phyloP scores from a whole-genome alignment of 805 yeast genomes.

The Jamesozyma spencerorum region DNA sequence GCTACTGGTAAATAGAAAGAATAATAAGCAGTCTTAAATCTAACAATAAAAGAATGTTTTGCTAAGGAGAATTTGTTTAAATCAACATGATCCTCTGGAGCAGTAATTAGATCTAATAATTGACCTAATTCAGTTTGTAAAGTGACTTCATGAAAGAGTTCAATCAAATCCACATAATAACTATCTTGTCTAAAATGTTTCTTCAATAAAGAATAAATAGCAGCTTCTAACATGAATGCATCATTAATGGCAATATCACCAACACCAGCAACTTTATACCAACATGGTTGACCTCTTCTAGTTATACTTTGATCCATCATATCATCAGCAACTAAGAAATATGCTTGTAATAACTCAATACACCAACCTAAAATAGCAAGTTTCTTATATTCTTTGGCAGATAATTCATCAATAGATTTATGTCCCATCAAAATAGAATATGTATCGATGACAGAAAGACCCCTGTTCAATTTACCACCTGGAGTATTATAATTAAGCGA shows the following conservation, averaged over 20 bases:
- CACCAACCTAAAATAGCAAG: conserved; percentile 93
- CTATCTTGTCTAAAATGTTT: conserved; percentile 74
- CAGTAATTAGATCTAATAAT: conserved; percentile 87
- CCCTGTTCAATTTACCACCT: conserved; percentile 95
- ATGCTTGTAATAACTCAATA: conserved; percentile 89
- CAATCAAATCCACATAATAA: conserved; percentile 83
- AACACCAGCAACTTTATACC: conserved; percentile 78
- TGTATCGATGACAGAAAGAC: conserved; percentile 89
- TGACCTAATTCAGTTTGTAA: conserved; percentile 98
- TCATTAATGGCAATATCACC: conserved; percentile 95
- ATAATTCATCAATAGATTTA: conserved; percentile 47
- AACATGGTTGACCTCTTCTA: conserved; percentile 97
- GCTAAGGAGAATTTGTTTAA: conserved; percentile 74
- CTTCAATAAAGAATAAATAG: conserved; percentile 81
- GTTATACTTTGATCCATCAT: conserved; percentile 97
- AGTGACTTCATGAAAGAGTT: conserved; percentile 93
- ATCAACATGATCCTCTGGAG: conserved; percentile 93
- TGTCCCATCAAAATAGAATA: conserved; percentile 69
- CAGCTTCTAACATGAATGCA: conserved; percentile 92
- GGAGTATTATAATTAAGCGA: conserved; percentile 79
- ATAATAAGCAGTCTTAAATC: conserved; percentile 94
- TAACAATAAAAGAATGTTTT: conserved; percentile 92
- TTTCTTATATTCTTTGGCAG: conserved; percentile 63
- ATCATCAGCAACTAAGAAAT: conserved; percentile 94
- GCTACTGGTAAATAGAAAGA: conserved; percentile 97